These are phyloP conservation scores for Quercus berberidifolia DNA, from an alignment of 306 rosid genomes.

Conservation along the genomic window DNA sequence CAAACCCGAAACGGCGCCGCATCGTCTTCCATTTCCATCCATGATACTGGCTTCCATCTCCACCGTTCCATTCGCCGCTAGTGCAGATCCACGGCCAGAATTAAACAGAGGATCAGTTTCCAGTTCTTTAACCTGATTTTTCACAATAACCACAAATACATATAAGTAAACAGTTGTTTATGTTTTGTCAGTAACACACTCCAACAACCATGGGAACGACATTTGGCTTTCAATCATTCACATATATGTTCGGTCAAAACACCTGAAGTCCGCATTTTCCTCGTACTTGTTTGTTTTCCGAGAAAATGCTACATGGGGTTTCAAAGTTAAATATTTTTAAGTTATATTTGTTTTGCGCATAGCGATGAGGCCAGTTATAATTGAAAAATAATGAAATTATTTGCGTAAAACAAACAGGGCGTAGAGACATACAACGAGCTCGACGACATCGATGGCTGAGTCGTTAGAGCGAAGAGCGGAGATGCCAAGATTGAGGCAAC, in stretches of 20 bases:
- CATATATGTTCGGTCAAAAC: too few relatives aligned
- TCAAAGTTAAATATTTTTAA: too few relatives aligned
- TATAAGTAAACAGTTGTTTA: background rate
- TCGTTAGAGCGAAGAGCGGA: conserved; percentile 64
- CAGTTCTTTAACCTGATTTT: conserved; percentile 62
- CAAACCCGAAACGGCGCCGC: conserved; percentile 91
- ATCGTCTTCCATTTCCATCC: conserved; percentile 83
- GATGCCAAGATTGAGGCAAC: conserved; percentile 82
- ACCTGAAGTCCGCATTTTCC: background rate
- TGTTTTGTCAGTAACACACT: background rate
- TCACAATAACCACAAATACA: background rate
- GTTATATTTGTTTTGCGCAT: too few relatives aligned
- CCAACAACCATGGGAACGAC: background rate
- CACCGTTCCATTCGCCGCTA: conserved; percentile 77
- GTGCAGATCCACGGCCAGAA: conserved; percentile 91
- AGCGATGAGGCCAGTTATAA: too few relatives aligned
- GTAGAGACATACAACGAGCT: conserved; percentile 66
- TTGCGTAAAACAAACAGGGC: too few relatives aligned
- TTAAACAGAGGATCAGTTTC: conserved; percentile 87
- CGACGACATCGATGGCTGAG: conserved; percentile 88
- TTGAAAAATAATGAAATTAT: too few relatives aligned
- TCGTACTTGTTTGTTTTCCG: background rate
- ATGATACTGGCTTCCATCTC: conserved; percentile 98
- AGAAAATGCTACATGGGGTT: background rate
- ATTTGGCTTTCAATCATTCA: background rate